Evolutionary conservation across 1,284 basidiomycete genomes (phyloP).

Genomic region (Trametes pubescens): DNA sequence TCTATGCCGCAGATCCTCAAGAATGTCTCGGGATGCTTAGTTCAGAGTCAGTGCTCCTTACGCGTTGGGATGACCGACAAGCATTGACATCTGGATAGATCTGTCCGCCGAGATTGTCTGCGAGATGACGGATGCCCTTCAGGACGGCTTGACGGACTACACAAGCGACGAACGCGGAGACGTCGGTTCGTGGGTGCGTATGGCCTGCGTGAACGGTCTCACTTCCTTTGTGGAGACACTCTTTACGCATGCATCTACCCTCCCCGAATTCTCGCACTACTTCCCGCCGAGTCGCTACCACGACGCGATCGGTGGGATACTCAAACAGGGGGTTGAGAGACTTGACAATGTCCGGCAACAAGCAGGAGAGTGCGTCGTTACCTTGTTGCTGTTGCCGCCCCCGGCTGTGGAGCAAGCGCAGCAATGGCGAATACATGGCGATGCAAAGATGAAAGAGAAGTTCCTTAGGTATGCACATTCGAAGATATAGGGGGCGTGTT

Average conservation of each 20-base stretch:
- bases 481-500: not conserved
- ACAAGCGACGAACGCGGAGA: constrained; percentile 95
- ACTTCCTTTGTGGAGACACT: constrained; percentile 57
- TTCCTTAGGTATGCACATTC: constrained; percentile 59
- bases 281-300: constrained; percentile 68
- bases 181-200: constrained; percentile 96
- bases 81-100: constrained; percentile 46
- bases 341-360: constrained; percentile 89
- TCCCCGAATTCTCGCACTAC: constrained; percentile 59
- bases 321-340: constrained; percentile 92
- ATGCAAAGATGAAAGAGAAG: constrained; percentile 55
- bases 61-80: not conserved
- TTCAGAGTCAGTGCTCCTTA: constrained; percentile 51
- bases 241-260: constrained; percentile 50
- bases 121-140: constrained; percentile 59
- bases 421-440: constrained; percentile 59
- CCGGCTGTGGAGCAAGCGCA: constrained; percentile 50
- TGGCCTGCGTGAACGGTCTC: constrained; percentile 75
- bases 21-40: constrained; percentile 53
- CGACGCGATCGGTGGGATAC: constrained; percentile 67
- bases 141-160: constrained; percentile 86
- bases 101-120: constrained; percentile 53
- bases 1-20: constrained; percentile 68
- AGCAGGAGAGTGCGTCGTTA: constrained; percentile 71
- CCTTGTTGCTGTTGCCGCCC: constrained; percentile 55